phyloP scores from a whole-genome alignment of 2,329 filamentous ascomycete genomes.

The Daldinia sp. region DNA sequence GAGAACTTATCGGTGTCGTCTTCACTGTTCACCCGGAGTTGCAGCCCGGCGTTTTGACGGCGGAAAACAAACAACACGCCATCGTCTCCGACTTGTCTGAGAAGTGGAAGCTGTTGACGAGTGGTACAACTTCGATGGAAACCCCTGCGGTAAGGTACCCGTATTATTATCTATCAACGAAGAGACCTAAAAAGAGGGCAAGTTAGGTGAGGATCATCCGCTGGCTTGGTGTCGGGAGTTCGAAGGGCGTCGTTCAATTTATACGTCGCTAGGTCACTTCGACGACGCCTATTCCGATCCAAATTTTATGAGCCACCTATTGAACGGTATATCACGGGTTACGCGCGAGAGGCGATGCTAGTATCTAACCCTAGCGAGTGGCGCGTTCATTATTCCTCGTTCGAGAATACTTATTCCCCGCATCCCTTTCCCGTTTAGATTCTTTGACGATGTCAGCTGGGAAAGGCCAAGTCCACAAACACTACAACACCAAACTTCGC shows the following conservation, averaged over 20 bases:
- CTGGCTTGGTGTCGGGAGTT: constrained; percentile 53
- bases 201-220: constrained; percentile 50
- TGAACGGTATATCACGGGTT: constrained; percentile 38
- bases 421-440: constrained; percentile 9
- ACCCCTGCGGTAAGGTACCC: constrained; percentile 44
- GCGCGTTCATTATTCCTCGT: too few species aligned
- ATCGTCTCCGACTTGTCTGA: constrained; percentile 40
- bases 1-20: constrained; percentile 49
- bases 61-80: constrained; percentile 45
- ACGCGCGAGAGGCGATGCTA: constrained; percentile 13
- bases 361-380: too few species aligned
- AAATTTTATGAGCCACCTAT: constrained; percentile 39
- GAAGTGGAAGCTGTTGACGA: constrained; percentile 50
- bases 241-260: constrained; percentile 51
- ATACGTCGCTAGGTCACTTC: constrained; percentile 54
- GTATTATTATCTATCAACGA: constrained; percentile 51
- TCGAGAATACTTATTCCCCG: constrained; percentile 16
- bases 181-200: constrained; percentile 48
- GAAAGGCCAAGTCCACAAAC: constrained; percentile 4
- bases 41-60: constrained; percentile 45
- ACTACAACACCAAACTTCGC: constrained; percentile 5
- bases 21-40: constrained; percentile 52
- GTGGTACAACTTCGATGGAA: constrained; percentile 54
- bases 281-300: constrained; percentile 50
- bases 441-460: constrained; percentile 5